A percentile compares a stretch with the other conserved stretches of the same genome.
These are phyloP conservation scores for Didymella pinodella DNA, from an alignment of 2,329 filamentous ascomycete species.

Conservation along the genomic window DNA sequence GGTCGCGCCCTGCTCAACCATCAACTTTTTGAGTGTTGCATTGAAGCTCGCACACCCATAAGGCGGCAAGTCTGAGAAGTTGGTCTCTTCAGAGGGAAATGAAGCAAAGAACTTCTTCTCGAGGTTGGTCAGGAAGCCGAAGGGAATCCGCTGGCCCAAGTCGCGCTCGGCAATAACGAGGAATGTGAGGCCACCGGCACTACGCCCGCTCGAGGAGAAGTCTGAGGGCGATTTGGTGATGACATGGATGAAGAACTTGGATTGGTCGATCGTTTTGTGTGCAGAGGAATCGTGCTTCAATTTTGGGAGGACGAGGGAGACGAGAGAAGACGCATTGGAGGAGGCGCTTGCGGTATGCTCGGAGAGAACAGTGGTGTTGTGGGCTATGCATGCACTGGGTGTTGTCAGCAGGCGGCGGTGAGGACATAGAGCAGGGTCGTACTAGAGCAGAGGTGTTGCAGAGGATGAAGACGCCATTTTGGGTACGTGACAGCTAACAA, in stretches of 20 bases:
- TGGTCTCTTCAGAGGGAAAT: constrained; percentile 70
- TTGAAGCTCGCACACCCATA: constrained; percentile 95
- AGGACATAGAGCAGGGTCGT: constrained; percentile 19
- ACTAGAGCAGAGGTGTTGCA: constrained; percentile 53
- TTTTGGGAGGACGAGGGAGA: constrained; percentile 93
- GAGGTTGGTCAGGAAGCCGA: constrained; percentile 89
- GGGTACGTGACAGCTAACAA: constrained; percentile 9
- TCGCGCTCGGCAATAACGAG: constrained; percentile 84
- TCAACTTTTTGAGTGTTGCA: constrained; percentile 74
- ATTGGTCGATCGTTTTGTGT: constrained; percentile 94
- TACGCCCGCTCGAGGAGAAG: constrained; percentile 60
- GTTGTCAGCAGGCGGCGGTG: constrained; percentile 24
- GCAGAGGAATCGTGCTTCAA: constrained; percentile 81
- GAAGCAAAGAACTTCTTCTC: constrained; percentile 83
- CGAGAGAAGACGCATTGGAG: constrained; percentile 83
- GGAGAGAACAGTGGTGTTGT: constrained; percentile 89
- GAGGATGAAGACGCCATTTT: constrained; percentile 52
- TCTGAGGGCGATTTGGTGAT: constrained; percentile 82
- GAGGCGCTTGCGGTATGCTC: constrained; percentile 90
- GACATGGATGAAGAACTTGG: constrained; percentile 93
- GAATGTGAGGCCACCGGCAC: constrained; percentile 86
- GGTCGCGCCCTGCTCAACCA: constrained; percentile 85
- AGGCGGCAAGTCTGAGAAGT: constrained; percentile 80
- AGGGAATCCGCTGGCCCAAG: constrained; percentile 86
- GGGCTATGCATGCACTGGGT: constrained; percentile 85